Base-by-base conservation (phyloP, 257 asterid genomes). In the Dorcoceras hygrometricum region DNA sequence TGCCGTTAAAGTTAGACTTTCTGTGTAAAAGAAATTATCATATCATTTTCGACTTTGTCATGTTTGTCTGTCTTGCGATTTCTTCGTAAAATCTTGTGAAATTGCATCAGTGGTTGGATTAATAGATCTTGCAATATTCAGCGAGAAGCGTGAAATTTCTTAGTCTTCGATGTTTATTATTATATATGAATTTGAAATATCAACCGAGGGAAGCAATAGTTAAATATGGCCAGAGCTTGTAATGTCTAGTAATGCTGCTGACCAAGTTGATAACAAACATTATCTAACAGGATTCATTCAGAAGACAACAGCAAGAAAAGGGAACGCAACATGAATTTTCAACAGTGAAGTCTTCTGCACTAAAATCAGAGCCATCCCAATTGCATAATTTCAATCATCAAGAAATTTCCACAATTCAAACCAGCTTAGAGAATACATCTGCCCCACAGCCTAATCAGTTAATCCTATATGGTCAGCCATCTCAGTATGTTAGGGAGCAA, bases 401-500 rank as follows among this genome's bases (percentile, higher is more conserved):
- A 48, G 71, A 50, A n/a, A 59, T 65, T 24, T 51, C 65, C 19
- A 55, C 73, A 61, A 27, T 74, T 9, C 81, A 76, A 31, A 72
- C 73, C 36, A 79, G 59, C 31, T 73, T 59, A 73, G 79, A 69
- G 22, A 68, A 48, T 12, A 56, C 70, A 39, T 54, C 74, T 60
- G 66, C 72, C 32, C 66, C 27, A 46, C 54, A 46, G 7, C 54
- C 22, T 46, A 18, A 46, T 18, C 54, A 46, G 1, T 46, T 5
- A 4, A 18, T 69, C 28, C 78, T 69, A 26, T 67, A 72, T 60
- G 54, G n/a, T 66, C 82, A 68, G 23, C 77, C 81, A 39, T 64
- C 78, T 67, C 82, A 79, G 58, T 80, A 77, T 67, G 62, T 76
- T 8, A 73, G 82, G 67, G 85, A 80, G 51, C 85, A 83, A 22